phyloP scores from a whole-genome alignment of 1,139 yeast genomes.

The Geotrichum phurueaensis region DNA sequence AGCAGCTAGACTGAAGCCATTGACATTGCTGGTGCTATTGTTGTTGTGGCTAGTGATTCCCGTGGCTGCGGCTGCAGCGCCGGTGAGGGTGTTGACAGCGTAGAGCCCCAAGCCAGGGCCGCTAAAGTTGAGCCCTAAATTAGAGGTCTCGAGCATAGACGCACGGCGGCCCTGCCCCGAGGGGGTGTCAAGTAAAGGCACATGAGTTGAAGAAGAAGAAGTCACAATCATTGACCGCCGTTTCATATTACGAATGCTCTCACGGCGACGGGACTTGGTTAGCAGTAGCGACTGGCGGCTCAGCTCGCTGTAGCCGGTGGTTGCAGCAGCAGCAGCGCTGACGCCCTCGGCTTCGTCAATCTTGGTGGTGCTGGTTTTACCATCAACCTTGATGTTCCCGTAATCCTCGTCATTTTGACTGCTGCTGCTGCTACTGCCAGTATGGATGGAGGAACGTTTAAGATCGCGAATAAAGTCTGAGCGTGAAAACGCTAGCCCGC shows the following conservation, averaged over 20 bases:
- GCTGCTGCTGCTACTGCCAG: not conserved
- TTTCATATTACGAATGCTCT: not conserved
- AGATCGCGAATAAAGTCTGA: slow-evolving; percentile 2
- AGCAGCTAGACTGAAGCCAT: not conserved
- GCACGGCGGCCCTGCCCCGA: not conserved
- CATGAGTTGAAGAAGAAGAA: not conserved
- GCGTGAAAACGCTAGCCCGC: slow-evolving; percentile 2
- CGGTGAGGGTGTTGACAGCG: not conserved
- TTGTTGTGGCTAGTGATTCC: too few species aligned
- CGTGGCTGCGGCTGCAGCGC: too few species aligned
- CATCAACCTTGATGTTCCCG: not conserved
- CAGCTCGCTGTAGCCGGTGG: not conserved
- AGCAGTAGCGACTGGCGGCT: not conserved
- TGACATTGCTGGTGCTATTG: not conserved
- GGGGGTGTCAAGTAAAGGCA: not conserved
- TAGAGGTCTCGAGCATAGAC: not conserved
- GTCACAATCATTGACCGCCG: slow-evolving; percentile 3
- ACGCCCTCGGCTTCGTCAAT: not conserved
- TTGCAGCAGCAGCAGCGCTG: not conserved
- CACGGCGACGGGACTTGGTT: not conserved
- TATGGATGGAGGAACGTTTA: not conserved
- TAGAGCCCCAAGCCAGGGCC: not conserved
- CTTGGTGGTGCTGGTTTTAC: not conserved
- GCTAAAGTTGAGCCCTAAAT: not conserved
- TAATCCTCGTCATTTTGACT: not conserved